Evolutionary conservation across 2,329 filamentous ascomycete genomes (phyloP), one percentile per base, ranked within the genome.

Genomic region (Malbranchea cinnamomea): DNA sequence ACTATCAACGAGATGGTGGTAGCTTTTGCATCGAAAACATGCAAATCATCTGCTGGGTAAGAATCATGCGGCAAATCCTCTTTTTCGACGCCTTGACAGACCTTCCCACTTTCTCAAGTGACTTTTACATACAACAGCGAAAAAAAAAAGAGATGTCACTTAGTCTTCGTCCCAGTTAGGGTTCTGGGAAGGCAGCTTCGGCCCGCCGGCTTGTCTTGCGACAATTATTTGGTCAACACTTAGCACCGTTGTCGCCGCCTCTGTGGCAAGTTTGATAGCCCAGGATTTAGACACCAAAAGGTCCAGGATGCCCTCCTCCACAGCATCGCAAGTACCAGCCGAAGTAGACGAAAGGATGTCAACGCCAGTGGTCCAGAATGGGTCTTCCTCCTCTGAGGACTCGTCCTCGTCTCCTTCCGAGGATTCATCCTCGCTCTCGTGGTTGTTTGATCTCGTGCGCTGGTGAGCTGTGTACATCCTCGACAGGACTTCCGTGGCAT

Each of bases 191-290:
- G 89, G 89, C 33, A 87, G 87, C 69, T 98, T 98, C 13, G 91
- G 89, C 21, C 89, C 89, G 50, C 89, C 89, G 27, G 91, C 89
- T 63, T 95, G 89, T 61, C 87, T 75, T 39, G 91, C 85, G 34
- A 98, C 89, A 52, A 98, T 98, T 51, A 98, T 98, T 63, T 98
- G 91, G 59, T 98, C 89, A 22, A 98, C 89, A 27, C 84, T 92
- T 41, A 98, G 65, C 17, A 98, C 79, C 27, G 89, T 98, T 47
- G 89, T 72, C 31, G 84, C 87, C 23, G 89, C 78, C 60, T 98
- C 89, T 14, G 87, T 94, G 21, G 89, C 91, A 41, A 98, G 68
- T 63, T 89, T 89, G 57, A 98, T 93, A 26, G 89, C 89, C 87
- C 85, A 95, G 50, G 75, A 77, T 70, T 98, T 98, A 41, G 79